Evolutionary conservation across 768 basidiomycete species (phyloP), one percentile per base, ranked within the genome.

Genomic region (Russula foetens): DNA sequence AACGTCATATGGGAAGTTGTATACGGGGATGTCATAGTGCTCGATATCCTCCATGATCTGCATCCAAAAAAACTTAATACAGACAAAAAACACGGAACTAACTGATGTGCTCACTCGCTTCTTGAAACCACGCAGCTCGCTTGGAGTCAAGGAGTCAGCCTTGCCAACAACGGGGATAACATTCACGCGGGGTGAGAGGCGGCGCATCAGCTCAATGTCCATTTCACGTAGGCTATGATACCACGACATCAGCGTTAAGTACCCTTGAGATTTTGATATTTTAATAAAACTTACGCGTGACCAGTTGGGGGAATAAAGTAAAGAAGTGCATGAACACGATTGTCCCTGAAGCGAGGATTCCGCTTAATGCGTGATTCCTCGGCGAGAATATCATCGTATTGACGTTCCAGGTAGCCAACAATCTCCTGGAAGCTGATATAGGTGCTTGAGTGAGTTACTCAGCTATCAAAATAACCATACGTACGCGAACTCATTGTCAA

Each of bases 11-110:
- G 97, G 97, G 81, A 99, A 99, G 77, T 98, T 98, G 80, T 98
- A 98, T 43, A 98, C 88, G 5, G 97, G 97, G 67, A 99, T 98
- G 66, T 89, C 88, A 70, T 98, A 98, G 77, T 98, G 83, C 69
- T 98, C 96, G 67, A 99, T 99, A 71, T 99, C 97, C 74, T 99
- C 96, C 96, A 98, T 99, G 69, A 99, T 86, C 94, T 97, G 66
- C 1, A 38, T 2, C 48, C 9, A 23, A 4, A 35, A 35, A 11
- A 15, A n/a, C 31, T 67, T 11, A 66, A 59, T 58, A n/a, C 41
- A 7, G 49, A 26, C 23, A 46, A 41, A 56, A 5, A 19, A 11
- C 24, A 33, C 41, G 28, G 17, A 21, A 45, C 24, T n/a, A n/a
- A n/a, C n/a, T n/a, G n/a, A 52, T 38, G 56, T 6, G 74, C 82